These are phyloP conservation scores for Stevia rebaudiana DNA, from an alignment of 140 eudicot genomes.

Conservation along the genomic window DNA sequence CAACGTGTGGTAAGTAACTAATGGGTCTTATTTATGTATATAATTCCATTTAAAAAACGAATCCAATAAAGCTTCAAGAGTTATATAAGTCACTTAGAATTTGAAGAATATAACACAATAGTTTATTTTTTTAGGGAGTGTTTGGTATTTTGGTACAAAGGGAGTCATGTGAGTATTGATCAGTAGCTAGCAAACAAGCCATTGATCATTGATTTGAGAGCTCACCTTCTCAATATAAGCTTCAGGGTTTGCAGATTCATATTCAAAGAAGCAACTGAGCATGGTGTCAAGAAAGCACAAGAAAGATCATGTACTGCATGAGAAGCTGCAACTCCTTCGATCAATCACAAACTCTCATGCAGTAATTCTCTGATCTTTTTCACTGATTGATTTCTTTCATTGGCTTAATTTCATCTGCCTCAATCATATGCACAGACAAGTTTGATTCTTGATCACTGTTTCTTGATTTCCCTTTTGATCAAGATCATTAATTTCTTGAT, in stretches of 20 bases:
- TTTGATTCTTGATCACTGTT: not conserved
- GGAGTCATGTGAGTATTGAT: constrained; percentile 39
- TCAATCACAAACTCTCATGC: constrained; percentile 97
- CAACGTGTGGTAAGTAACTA: no score
- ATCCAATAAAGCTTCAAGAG: not conserved
- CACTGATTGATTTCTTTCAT: constrained; percentile 8
- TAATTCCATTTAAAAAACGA: not conserved
- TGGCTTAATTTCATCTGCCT: constrained; percentile 27
- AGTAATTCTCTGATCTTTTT: constrained; percentile 40
- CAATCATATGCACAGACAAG: constrained; percentile 14
- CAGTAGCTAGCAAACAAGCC: constrained; percentile 52
- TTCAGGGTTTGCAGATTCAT: constrained; percentile 24
- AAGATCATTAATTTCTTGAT: not conserved
- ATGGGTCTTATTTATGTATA: not conserved
- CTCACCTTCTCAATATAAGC: constrained; percentile 38
- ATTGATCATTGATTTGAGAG: constrained; percentile 45
- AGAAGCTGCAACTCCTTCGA: constrained; percentile 96
- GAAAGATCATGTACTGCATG: constrained; percentile 80
- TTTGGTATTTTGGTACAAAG: constrained; percentile 27
- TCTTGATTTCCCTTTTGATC: constrained; percentile 7
- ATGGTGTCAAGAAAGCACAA: constrained; percentile 87
- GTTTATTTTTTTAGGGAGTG: constrained; percentile 11
- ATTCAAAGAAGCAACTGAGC: constrained; percentile 8
- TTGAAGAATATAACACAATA: not conserved
- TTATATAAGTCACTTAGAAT: not conserved